phyloP scores from a whole-genome alignment of 306 rosid genomes.

The Sicyos baderoa region DNA sequence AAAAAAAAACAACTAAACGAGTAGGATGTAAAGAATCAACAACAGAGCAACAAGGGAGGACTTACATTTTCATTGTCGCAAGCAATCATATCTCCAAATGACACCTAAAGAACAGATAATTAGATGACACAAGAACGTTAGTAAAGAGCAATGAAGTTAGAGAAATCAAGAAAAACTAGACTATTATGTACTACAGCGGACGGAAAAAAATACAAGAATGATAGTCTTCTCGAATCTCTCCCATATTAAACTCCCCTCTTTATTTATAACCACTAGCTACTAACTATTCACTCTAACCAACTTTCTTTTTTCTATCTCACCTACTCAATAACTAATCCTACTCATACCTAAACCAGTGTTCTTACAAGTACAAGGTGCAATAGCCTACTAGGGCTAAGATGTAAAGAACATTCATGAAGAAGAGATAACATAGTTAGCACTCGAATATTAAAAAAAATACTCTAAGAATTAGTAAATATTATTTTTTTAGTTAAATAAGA shows the following conservation, averaged over 20 bases:
- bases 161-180: not conserved
- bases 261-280: not conserved
- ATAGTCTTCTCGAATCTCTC: no score
- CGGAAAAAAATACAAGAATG: not conserved
- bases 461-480: no score
- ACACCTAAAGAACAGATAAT: conserved; percentile 49
- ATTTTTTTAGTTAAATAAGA: no score
- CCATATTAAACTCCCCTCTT: no score
- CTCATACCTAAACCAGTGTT: not conserved
- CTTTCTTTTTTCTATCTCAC: not conserved
- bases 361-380: no score
- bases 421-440: no score
- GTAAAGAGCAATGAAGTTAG: not conserved
- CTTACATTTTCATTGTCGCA: conserved; percentile 96
- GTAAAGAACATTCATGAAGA: no score
- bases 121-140: not conserved
- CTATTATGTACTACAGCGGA: not conserved
- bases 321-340: not conserved
- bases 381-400: no score
- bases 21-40: conserved; percentile 13
- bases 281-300: not conserved
- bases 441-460: no score
- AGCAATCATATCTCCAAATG: conserved; percentile 94
- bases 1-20: not conserved
- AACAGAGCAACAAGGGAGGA: conserved; percentile 15